Base-by-base conservation (phyloP, 805 yeast species). In the Candida railenensis region DNA sequence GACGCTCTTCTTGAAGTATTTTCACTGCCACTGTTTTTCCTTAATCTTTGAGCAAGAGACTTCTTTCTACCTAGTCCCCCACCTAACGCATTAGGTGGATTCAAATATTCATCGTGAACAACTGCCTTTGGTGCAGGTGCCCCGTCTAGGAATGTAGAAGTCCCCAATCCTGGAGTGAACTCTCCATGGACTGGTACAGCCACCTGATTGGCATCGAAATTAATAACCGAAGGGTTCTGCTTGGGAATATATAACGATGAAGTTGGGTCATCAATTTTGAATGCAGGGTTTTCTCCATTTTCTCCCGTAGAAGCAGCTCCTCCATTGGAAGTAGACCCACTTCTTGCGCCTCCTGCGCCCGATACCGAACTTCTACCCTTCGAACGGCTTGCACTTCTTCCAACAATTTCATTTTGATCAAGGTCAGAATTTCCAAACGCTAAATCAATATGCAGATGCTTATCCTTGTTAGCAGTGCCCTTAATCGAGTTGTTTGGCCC, bases 61-160 rank as follows among this genome's bases (percentile, higher is more conserved):
- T 88, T 89, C 66, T 90, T 89, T 64, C 97, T 81, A 28, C 83
- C 81, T 50, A 91, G 66, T 1, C 83, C 83, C 16, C 76, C 66
- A 20, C 39, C 39, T 7, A 36, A 18, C 22, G 53, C 57, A 40
- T 47, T 49, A n/a, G 56, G 40, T 22, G 49, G 52, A 38, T 57
- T 52, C 43, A 64, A 57, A 14, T 61, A 62, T 18, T 69, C 70
- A 12, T 58, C 59, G n/a, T 42, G 39, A 19, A 42, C 49, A 3
- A 46, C 53, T 14, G 55, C 67, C 64, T 46, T 85, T 66, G 78
- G 76, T 3, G 97, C 99, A 12, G 98, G 98, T 0, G 97, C 94
- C 32, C 99, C 99, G 64, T 94, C 97, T 50, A 92, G 63, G 62
- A 92, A 92, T 0, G 99, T 92, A 2, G 96, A 79, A 1, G 92